Conservation (phyloP, 1,284 basidiomycete genomes). For the Irpex lacteus region DNA sequence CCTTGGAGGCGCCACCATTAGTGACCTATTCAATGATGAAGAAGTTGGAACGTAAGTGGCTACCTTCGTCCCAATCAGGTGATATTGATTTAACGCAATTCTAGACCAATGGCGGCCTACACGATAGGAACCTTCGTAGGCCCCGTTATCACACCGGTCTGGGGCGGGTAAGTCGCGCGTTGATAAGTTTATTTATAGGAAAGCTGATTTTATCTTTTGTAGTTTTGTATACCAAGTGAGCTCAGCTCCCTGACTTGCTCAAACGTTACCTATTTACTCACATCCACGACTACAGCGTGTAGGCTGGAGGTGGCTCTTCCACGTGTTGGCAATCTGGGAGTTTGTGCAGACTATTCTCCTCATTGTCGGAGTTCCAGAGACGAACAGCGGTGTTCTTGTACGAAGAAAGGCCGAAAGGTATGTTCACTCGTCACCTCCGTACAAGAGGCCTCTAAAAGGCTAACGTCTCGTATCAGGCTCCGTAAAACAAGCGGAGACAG, state of each 20-base stretch:
- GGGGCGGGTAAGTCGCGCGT: constrained; percentile 47
- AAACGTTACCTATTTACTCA: background rate
- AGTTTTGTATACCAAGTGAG: constrained; percentile 44
- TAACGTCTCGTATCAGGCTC: constrained; percentile 33
- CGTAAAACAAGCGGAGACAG: constrained; percentile 55
- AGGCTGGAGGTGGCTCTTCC: constrained; percentile 80
- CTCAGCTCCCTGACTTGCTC: background rate
- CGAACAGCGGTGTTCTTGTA: constrained; percentile 64
- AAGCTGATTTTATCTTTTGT: background rate
- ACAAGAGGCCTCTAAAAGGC: background rate
- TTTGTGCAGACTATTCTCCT: constrained; percentile 46
- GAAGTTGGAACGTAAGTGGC: constrained; percentile 61
- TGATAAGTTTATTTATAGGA: background rate
- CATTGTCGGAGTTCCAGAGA: constrained; percentile 64
- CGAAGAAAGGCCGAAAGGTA: constrained; percentile 49
- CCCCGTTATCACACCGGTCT: constrained; percentile 61
- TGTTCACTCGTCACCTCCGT: background rate
- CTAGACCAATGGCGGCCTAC: constrained; percentile 77
- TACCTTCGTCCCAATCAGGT: background rate
- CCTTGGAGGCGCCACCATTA: constrained; percentile 78
- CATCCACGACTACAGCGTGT: constrained; percentile 38
- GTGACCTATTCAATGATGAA: constrained; percentile 66
- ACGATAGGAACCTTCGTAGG: constrained; percentile 72
- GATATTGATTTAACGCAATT: background rate
- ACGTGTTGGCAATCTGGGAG: constrained; percentile 63